Conservation (phyloP, 441 rosid species). For the Mallotus japonicus region DNA sequence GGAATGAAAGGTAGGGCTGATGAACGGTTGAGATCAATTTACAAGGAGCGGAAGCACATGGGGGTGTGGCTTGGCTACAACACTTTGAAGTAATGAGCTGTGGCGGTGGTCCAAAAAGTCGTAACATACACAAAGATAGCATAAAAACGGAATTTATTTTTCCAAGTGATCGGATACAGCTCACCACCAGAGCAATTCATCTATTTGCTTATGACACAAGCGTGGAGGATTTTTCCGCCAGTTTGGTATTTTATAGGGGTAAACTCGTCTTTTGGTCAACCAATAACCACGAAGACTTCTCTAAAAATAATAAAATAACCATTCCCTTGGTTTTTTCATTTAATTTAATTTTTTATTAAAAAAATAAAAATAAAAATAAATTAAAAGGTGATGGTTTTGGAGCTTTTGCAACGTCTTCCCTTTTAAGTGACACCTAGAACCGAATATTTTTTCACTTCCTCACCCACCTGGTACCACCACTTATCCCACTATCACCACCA, state of each 20-base stretch:
- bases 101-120: constrained; percentile 55
- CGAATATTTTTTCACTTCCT: constrained; percentile 25
- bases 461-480: constrained; percentile 11
- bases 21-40: constrained; percentile 24
- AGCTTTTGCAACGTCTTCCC: constrained; percentile 47
- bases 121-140: constrained; percentile 18
- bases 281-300: background rate
- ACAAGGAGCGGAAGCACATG: constrained; percentile 22
- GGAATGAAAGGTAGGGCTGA: background rate
- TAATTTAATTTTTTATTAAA: background rate
- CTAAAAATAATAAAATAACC: background rate
- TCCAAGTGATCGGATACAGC: constrained; percentile 43
- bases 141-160: constrained; percentile 14
- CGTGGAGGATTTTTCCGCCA: constrained; percentile 16
- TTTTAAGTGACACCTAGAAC: constrained; percentile 50
- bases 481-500: constrained; percentile 26
- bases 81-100: constrained; percentile 33
- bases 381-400: constrained; percentile 27
- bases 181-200: constrained; percentile 11
- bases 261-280: constrained; percentile 14
- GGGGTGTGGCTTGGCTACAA: constrained; percentile 2
- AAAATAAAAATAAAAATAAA: constrained; percentile 5
- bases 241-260: background rate
- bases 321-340: background rate
- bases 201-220: constrained; percentile 34